Evolutionary conservation across 805 yeast genomes (phyloP).

Genomic region (Starmerella sp.): DNA sequence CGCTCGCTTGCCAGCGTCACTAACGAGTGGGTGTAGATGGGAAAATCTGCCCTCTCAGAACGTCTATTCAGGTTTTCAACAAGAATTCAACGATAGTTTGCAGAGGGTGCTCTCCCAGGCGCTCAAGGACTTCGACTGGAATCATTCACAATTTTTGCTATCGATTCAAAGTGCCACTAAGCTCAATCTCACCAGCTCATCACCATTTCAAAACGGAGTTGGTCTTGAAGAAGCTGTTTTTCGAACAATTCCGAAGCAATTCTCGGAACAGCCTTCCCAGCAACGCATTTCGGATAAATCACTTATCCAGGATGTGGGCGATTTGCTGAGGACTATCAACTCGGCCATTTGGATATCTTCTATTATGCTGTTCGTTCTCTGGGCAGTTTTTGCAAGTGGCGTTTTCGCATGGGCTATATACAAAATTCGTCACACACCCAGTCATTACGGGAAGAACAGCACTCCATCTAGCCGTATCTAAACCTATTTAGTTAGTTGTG

Average conservation of each 20-base stretch:
- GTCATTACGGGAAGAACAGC: not conserved
- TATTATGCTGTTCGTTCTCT: not conserved
- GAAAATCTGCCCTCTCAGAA: not conserved
- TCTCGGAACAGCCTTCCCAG: no score
- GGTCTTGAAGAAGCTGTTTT: not conserved
- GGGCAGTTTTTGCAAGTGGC: not conserved
- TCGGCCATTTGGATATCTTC: not conserved
- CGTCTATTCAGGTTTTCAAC: not conserved
- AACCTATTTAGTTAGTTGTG: not conserved
- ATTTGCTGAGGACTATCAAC: not conserved
- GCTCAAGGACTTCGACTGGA: not conserved
- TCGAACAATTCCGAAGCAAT: not conserved
- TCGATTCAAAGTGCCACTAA: not conserved
- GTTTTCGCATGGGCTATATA: not conserved
- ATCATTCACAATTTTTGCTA: not conserved
- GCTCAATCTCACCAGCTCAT: not conserved
- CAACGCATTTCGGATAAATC: not conserved
- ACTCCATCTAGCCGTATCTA: no score
- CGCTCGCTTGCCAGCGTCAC: not conserved
- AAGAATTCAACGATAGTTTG: not conserved
- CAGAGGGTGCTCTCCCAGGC: not conserved
- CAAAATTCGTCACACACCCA: not conserved
- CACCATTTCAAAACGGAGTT: slow-evolving; percentile 5
- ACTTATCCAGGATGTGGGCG: not conserved
- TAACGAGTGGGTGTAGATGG: no score